These are phyloP conservation scores for Russula emetica DNA, from an alignment of 768 basidiomycete species.

Conservation along the genomic window DNA sequence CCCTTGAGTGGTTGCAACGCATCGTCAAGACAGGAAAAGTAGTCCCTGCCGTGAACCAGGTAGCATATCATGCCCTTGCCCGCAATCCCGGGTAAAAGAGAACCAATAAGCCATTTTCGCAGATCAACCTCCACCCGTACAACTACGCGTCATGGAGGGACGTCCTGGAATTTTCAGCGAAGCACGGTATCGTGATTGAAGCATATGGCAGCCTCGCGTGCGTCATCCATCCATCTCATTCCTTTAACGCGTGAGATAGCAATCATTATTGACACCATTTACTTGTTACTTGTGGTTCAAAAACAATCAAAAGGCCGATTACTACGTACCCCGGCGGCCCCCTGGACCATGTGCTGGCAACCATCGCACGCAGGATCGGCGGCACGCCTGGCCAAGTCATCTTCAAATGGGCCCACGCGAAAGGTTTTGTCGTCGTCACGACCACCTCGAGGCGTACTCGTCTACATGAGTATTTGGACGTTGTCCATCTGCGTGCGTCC, in stretches of 20 bases:
- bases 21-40: slow-evolving; percentile 49
- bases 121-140: slow-evolving; percentile 72
- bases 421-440: slow-evolving; percentile 67
- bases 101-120: neutral
- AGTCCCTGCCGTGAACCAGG: slow-evolving; percentile 71
- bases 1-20: slow-evolving; percentile 46
- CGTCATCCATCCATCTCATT: slow-evolving; percentile 28
- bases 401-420: slow-evolving; percentile 63
- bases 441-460: neutral
- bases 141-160: slow-evolving; percentile 57
- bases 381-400: slow-evolving; percentile 63
- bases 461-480: slow-evolving; percentile 5
- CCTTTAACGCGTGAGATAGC: too few relatives aligned
- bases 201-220: slow-evolving; percentile 62
- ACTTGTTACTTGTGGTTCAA: neutral
- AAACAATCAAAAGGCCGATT: slow-evolving; percentile 44
- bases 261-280: neutral
- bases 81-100: too few relatives aligned
- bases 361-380: slow-evolving; percentile 49
- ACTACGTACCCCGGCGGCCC: slow-evolving; percentile 59
- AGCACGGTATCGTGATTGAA: slow-evolving; percentile 57
- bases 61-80: slow-evolving; percentile 27
- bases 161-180: slow-evolving; percentile 48
- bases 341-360: slow-evolving; percentile 52
- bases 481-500: slow-evolving; percentile 19